Evolutionary conservation across 805 yeast species (phyloP), one percentile per base, ranked within the genome.

Genomic region (Starmerella khaoyaiensis): DNA sequence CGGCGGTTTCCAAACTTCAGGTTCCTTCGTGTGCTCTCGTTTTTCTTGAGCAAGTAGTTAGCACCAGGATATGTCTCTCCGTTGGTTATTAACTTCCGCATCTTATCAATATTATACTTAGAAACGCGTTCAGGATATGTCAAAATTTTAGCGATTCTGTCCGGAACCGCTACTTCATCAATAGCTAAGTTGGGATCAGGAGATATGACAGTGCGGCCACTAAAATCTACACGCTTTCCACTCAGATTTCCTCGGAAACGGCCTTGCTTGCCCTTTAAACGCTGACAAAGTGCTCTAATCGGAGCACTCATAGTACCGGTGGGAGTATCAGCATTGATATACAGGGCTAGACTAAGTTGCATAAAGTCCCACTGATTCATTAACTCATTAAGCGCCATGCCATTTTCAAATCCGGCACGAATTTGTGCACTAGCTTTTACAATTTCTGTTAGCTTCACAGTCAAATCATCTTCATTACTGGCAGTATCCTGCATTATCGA

Each of bases 361-460:
- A 90, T 62, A 56, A 82, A 90, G 55, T 90, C 99, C 99, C 99
- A 90, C 55, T 90, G 98, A 54, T 87, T 97, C 95, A 90, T 86
- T 60, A 90, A 67, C 52, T 82, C 82, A 47, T 83, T 81, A 53
- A 93, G 76, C 12, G 95, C 74, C 44, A 87, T 81, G 41, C 98
- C 98, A 56, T 84, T 87, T 45, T 86, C 94, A 36, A 90, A 73
- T 42, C 96, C 98, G 0, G 95, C 94, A 48, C 83, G 72, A 51
- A 90, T 90, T 62, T 86, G 68, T 4, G 94, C 78, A n/a, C 90
- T 78, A 1, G 94, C 83, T 93, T 94, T 87, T 20, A 86, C 97
- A 45, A 90, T 82, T 61, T 90, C 99, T 0, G 97, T 83, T 41
- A 90, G 65, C 56, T 90, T 90, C 22, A 86, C 95, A 0, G 99